Base-by-base conservation (phyloP, 2,329 filamentous ascomycete genomes). In the Pestalotiopsis sp. region DNA sequence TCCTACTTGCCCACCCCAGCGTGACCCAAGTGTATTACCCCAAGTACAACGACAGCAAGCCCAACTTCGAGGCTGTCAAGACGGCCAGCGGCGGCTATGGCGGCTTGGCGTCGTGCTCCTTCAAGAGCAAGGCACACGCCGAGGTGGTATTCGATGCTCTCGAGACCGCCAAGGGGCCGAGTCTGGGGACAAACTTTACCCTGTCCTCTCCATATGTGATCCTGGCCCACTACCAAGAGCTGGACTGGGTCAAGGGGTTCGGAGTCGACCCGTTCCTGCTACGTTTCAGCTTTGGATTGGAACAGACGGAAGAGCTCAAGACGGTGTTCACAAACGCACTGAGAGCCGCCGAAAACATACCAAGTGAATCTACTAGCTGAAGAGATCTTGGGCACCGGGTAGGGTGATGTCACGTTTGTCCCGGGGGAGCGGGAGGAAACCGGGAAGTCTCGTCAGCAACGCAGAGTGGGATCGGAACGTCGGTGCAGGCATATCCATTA, bases 131-230 rank as follows among this genome's bases (percentile, higher is more conserved):
- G 68, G 84, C 86, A 38, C 90, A 95, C 71, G 93, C 95, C 0
- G 84, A 93, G 66, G 87, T 89, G 0, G 98, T 98, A 79, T 98
- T 92, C 80, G 94, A 99, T 80, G 86, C 88, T 13, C 83, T 99
- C 17, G 90, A 97, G 71, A 96, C 94, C 1, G 91, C 94, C 52
- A 99, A 99, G 80, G 96, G 96, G 0, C 96, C 96, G 0, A 98
- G 94, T 80, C 84, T 99, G 64, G 96, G 96, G 2, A 98, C 96
- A 0, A 99, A 99, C 80, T 99, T 99, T 78, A 98, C 96, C 0
- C 84, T 99, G 49, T 92, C 92, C 68, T 97, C 92, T 63, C 96
- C 96, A 0, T 99, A 97, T 79, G 94, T 96, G 25, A 84, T 99
- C 41, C 81, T 99, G 40, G 96, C 96, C 4, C 96, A 99, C 80